Evolutionary conservation across 2,329 filamentous ascomycete genomes (phyloP).

Genomic region (Metarhizium rileyi): DNA sequence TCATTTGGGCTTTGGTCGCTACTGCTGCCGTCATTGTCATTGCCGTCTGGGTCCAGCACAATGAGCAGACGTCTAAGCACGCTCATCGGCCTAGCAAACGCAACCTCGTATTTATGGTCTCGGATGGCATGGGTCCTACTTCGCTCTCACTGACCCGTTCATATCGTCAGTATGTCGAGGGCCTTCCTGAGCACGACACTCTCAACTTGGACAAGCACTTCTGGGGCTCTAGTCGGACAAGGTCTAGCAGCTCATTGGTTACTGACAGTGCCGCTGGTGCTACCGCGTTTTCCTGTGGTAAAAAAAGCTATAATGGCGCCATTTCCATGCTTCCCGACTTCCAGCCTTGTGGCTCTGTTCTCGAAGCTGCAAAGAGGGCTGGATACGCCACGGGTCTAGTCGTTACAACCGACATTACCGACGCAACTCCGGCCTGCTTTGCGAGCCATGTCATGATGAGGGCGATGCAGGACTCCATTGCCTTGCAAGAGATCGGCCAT

Average conservation of each 20-base stretch:
- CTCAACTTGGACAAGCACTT: conserved; percentile 79
- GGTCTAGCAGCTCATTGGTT: conserved; percentile 74
- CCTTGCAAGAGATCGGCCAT: conserved; percentile 82
- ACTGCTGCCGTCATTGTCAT: conserved; percentile 59
- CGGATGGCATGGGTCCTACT: conserved; percentile 95
- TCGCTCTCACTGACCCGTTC: conserved; percentile 78
- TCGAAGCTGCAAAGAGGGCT: conserved; percentile 86
- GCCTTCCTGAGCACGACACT: conserved; percentile 63
- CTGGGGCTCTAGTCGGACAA: conserved; percentile 81
- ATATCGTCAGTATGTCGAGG: conserved; percentile 70
- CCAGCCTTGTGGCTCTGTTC: conserved; percentile 77
- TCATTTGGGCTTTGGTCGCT: conserved; percentile 73
- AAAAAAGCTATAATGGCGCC: conserved; percentile 94
- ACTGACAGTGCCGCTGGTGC: conserved; percentile 97
- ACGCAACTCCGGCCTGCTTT: conserved; percentile 94
- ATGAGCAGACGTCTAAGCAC: conserved; percentile 36
- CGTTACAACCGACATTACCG: conserved; percentile 88
- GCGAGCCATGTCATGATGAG: conserved; percentile 76
- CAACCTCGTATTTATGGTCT: conserved; percentile 98
- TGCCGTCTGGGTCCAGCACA: conserved; percentile 61
- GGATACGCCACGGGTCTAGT: conserved; percentile 91
- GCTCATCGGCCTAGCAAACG: conserved; percentile 54
- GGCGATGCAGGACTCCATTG: conserved; percentile 79
- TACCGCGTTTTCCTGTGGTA: conserved; percentile 86
- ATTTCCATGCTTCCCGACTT: conserved; percentile 83